Evolutionary conservation across 306 rosid species (phyloP).

Genomic region (Castanopsis chinensis): DNA sequence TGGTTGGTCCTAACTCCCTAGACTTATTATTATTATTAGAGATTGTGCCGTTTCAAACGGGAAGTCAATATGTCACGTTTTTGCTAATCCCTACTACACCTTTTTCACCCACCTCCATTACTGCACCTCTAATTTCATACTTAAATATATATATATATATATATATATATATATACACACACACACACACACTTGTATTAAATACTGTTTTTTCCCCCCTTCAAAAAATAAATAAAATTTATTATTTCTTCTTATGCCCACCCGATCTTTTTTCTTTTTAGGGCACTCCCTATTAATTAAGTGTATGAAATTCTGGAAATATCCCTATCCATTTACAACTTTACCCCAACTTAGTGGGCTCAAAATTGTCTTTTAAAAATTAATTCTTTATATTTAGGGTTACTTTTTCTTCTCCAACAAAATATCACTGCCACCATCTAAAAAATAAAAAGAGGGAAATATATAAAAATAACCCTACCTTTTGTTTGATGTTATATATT

Average conservation of each 20-base stretch:
- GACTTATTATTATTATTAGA: no score
- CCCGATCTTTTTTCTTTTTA: background rate
- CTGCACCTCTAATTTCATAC: background rate
- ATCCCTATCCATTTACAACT: constrained; percentile 14
- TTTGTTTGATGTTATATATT: constrained; percentile 11
- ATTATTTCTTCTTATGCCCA: no score
- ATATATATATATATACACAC: no score
- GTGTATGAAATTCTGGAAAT: constrained; percentile 4
- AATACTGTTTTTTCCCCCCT: no score
- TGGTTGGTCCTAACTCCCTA: background rate
- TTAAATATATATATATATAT: no score
- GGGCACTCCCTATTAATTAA: background rate
- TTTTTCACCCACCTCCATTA: background rate
- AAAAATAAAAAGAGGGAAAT: constrained; percentile 5
- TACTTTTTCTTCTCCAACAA: constrained; percentile 27
- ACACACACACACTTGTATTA: no score
- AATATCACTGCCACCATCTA: constrained; percentile 18
- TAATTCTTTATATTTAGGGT: constrained; percentile 25
- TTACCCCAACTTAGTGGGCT: constrained; percentile 12
- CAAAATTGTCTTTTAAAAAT: constrained; percentile 6
- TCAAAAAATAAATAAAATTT: no score
- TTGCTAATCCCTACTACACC: constrained; percentile 10
- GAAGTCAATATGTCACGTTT: constrained; percentile 6
- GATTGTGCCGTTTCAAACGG: constrained; percentile 20
- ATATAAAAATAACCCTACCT: constrained; percentile 17